These are phyloP conservation scores for Kokia cookei DNA, from an alignment of 441 rosid genomes.

Conservation along the genomic window DNA sequence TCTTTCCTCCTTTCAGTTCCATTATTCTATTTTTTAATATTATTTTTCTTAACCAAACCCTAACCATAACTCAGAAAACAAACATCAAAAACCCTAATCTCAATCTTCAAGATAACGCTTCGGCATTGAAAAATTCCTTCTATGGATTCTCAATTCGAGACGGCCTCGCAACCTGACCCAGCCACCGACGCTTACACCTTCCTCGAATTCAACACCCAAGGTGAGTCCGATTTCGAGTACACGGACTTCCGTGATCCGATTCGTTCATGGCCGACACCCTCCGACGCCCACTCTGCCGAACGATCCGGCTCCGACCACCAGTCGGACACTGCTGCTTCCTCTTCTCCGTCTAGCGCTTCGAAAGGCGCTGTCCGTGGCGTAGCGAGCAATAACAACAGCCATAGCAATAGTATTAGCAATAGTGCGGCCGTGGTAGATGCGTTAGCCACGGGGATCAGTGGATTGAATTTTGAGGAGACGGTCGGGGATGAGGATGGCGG, in stretches of 20 bases:
- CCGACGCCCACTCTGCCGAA: constrained; percentile 56
- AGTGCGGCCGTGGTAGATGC: constrained; percentile 55
- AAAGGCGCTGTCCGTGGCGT: constrained; percentile 33
- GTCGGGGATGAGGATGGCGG: constrained; percentile 65
- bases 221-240: constrained; percentile 93
- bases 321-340: constrained; percentile 31
- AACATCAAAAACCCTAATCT: constrained; percentile 25
- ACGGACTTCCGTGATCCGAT: constrained; percentile 78
- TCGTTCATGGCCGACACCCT: constrained; percentile 81
- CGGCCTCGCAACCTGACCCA: constrained; percentile 95
- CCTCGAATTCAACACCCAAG: constrained; percentile 95
- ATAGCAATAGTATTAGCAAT: constrained; percentile 6
- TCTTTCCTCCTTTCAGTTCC: neutral
- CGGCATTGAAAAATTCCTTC: constrained; percentile 8
- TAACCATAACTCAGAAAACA: constrained; percentile 28
- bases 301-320: constrained; percentile 30
- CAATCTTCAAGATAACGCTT: neutral
- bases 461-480: constrained; percentile 91
- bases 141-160: constrained; percentile 87
- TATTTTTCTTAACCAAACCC: constrained; percentile 37
- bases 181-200: constrained; percentile 85
- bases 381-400: constrained; percentile 27
- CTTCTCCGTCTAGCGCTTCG: constrained; percentile 32
- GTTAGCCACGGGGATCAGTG: constrained; percentile 65
- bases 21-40: neutral